phyloP scores from a whole-genome alignment of 1,139 yeast species.

The Hemisphaericaspora lyxosophila region DNA sequence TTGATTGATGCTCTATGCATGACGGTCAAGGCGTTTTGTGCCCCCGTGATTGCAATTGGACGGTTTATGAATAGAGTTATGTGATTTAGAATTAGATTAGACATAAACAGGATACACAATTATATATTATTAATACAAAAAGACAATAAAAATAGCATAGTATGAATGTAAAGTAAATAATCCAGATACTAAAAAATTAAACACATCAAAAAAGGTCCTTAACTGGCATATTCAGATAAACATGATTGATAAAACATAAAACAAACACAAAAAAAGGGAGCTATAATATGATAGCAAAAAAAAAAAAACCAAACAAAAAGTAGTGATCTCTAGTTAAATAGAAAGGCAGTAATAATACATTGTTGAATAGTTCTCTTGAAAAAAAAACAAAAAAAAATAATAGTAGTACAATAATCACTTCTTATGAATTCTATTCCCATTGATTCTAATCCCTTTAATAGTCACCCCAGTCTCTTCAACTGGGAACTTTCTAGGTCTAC shows the following conservation, averaged over 20 bases:
- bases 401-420: too few species aligned
- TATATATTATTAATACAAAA: conserved; percentile 1
- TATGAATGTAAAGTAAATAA: too few species aligned
- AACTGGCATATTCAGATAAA: neutral
- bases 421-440: conserved; percentile 27
- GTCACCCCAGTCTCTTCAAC: conserved; percentile 50
- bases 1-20: conserved; percentile 47
- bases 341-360: neutral
- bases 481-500: conserved; percentile 54
- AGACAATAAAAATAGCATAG: neutral
- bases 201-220: neutral
- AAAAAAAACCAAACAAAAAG: conserved; percentile 1
- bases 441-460: conserved; percentile 46
- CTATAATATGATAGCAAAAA: neutral
- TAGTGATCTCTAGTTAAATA: conserved; percentile 1
- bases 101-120: neutral
- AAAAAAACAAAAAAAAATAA: too few species aligned
- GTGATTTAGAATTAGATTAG: conserved; percentile 11
- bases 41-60: conserved; percentile 51
- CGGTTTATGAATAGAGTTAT: conserved; percentile 44
- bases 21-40: conserved; percentile 49
- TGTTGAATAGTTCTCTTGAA: too few species aligned
- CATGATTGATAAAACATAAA: neutral
- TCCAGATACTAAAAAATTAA: neutral
- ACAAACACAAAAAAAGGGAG: neutral